These are phyloP conservation scores for Boletus hoseneyae DNA, from an alignment of 1,284 basidiomycete species.

Conservation along the genomic window DNA sequence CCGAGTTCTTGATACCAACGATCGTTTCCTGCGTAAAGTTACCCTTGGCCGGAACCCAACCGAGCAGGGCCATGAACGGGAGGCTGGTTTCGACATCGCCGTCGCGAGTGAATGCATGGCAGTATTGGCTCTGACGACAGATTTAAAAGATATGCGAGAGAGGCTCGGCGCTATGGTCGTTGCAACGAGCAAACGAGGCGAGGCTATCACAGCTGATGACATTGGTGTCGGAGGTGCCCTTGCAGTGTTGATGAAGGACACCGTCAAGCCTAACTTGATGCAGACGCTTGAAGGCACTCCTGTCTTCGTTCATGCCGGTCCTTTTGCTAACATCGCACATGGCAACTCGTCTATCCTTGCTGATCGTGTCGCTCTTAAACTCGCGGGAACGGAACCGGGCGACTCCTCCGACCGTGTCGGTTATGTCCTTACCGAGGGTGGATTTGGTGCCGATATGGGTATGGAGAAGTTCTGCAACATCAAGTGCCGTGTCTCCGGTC, in stretches of 20 bases:
- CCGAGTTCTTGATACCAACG: slow-evolving; percentile 95
- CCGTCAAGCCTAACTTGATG: slow-evolving; percentile 99
- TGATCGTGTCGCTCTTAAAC: slow-evolving; percentile 93
- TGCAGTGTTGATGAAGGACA: slow-evolving; percentile 97
- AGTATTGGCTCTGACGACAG: slow-evolving; percentile 88
- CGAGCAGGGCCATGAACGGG: slow-evolving; percentile 87
- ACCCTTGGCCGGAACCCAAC: slow-evolving; percentile 89
- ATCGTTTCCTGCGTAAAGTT: slow-evolving; percentile 94
- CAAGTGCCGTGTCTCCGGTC: slow-evolving; percentile 93
- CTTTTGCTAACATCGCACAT: slow-evolving; percentile 99
- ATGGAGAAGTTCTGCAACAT: slow-evolving; percentile 99
- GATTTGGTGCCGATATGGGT: slow-evolving; percentile 98
- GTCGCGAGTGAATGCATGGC: slow-evolving; percentile 99
- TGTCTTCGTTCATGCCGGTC: slow-evolving; percentile 98
- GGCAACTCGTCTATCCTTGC: slow-evolving; percentile 99
- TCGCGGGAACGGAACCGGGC: slow-evolving; percentile 94
- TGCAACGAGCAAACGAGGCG: slow-evolving; percentile 89
- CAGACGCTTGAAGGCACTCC: slow-evolving; percentile 98
- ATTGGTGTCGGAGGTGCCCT: slow-evolving; percentile 95
- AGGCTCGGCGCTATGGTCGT: slow-evolving; percentile 95
- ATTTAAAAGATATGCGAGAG: slow-evolving; percentile 89
- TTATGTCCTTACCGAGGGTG: slow-evolving; percentile 97
- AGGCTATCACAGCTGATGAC: slow-evolving; percentile 95
- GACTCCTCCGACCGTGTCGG: slow-evolving; percentile 80
- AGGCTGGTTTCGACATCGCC: slow-evolving; percentile 94